Conservation (phyloP, 139 green algal genomes). For the Coelastrella sp. region DNA sequence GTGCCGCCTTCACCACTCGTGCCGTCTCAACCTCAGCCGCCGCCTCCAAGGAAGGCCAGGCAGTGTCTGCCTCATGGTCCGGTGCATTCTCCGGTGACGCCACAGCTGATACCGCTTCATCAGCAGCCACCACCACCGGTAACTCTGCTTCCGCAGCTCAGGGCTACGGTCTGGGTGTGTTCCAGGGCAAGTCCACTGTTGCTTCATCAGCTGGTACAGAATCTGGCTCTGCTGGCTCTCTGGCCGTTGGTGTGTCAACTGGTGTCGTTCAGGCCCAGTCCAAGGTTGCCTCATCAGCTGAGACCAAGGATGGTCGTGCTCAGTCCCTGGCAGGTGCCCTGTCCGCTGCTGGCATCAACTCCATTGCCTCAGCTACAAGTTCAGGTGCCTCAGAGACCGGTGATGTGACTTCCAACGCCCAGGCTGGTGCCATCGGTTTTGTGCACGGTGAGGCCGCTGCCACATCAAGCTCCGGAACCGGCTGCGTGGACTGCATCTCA, state of each 20-base stretch:
- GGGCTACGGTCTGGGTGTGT: slow-evolving; percentile 1
- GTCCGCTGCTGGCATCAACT: slow-evolving; percentile 36
- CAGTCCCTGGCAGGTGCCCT: slow-evolving; percentile 43
- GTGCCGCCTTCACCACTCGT: slow-evolving; percentile 17
- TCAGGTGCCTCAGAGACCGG: slow-evolving; percentile 36
- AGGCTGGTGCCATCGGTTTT: slow-evolving; percentile 14
- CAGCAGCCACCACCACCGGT: slow-evolving; percentile 40
- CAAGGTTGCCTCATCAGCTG: slow-evolving; percentile 24
- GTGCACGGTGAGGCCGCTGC: slow-evolving; percentile 42
- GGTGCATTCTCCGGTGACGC: slow-evolving; percentile 6
- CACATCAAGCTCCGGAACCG: slow-evolving; percentile 35
- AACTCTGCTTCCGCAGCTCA: slow-evolving; percentile 31
- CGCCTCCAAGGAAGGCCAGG: slow-evolving; percentile 36
- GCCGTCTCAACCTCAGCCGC: slow-evolving; percentile 39
- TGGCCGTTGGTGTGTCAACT: slow-evolving; percentile 19
- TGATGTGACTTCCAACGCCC: slow-evolving; percentile 45
- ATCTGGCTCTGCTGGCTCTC: slow-evolving; percentile 14
- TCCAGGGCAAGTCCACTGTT: slow-evolving; percentile 45
- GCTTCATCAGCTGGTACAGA: slow-evolving; percentile 24
- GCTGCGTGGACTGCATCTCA: slow-evolving; percentile 38
- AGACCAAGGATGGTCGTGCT: slow-evolving; percentile 45
- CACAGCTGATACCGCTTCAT: slow-evolving; percentile 31
- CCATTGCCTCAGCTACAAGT: slow-evolving; percentile 15
- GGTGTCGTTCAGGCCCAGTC: slow-evolving; percentile 45
- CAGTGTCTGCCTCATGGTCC: slow-evolving; percentile 29